Conservation (phyloP, 208 protist genomes). For the Wallacemonas collosoma region DNA sequence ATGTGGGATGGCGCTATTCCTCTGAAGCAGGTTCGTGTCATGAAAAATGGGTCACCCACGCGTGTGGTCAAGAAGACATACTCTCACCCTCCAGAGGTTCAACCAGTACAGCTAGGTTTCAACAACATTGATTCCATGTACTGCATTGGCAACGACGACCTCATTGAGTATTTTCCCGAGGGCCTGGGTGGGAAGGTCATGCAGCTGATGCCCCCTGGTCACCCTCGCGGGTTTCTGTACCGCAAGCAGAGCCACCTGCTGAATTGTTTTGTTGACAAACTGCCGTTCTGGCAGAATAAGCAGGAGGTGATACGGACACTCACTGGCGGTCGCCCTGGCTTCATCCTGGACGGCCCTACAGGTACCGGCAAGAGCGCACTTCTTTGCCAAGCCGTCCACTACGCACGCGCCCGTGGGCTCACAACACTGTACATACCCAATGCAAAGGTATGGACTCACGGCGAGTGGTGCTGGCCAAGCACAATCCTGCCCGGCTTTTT, state of each 20-base stretch:
- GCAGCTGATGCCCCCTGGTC: conserved; percentile 90
- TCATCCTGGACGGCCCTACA: conserved; percentile 88
- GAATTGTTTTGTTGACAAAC: conserved; percentile 89
- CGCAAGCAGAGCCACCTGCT: conserved; percentile 88
- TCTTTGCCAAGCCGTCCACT: conserved; percentile 90
- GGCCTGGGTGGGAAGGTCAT: conserved; percentile 89
- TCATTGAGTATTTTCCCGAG: conserved; percentile 85
- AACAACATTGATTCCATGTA: conserved; percentile 92
- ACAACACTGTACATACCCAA: conserved; percentile 88
- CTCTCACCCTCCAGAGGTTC: conserved; percentile 73
- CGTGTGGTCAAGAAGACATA: conserved; percentile 76
- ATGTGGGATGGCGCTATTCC: conserved; percentile 90
- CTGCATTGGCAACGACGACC: conserved; percentile 89
- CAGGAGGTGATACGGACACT: conserved; percentile 52
- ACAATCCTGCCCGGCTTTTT: conserved; percentile 92
- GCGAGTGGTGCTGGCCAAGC: conserved; percentile 92
- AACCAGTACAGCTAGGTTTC: conserved; percentile 63
- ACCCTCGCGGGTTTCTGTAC: conserved; percentile 91
- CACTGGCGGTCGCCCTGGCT: conserved; percentile 66
- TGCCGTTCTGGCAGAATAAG: conserved; percentile 83
- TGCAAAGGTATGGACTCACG: conserved; percentile 88
- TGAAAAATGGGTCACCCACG: conserved; percentile 52
- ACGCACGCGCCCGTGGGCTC: conserved; percentile 68
- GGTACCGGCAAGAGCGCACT: conserved; percentile 89
- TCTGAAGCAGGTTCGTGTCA: conserved; percentile 62